These are phyloP conservation scores for Farysia itapuensis DNA, from an alignment of 1,284 basidiomycete genomes.

Conservation along the genomic window DNA sequence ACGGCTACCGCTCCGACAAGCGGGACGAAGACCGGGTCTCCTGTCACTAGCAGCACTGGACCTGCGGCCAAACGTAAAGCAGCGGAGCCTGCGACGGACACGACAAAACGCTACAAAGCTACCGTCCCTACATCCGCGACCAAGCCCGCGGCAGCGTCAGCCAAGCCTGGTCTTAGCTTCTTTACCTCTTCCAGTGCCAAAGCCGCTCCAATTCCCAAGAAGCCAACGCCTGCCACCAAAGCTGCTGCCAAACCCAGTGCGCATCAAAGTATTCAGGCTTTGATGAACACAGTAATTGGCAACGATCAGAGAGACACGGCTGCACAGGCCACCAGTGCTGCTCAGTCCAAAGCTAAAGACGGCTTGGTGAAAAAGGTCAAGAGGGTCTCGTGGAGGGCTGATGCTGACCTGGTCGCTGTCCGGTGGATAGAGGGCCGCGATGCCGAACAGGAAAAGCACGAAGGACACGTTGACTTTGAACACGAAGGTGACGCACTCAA, in stretches of 20 bases:
- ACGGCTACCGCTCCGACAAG: neutral
- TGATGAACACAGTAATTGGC: neutral
- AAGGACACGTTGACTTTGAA: slow-evolving; percentile 11
- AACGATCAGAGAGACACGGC: neutral
- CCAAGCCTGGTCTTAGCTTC: neutral
- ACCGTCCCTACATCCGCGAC: neutral
- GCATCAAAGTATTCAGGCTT: too few species aligned
- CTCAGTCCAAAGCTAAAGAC: neutral
- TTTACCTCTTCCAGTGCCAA: neutral
- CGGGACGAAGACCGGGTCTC: neutral
- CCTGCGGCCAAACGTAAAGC: slow-evolving; percentile 15
- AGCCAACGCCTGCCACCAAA: neutral
- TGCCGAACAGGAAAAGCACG: slow-evolving; percentile 6
- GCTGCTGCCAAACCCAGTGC: too few species aligned
- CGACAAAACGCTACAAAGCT: slow-evolving; percentile 16
- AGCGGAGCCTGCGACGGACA: slow-evolving; percentile 1
- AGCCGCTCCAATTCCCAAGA: neutral
- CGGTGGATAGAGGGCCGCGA: slow-evolving; percentile 40
- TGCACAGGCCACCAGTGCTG: neutral
- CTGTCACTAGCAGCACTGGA: neutral
- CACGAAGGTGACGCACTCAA: slow-evolving; percentile 43
- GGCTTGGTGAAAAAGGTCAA: slow-evolving; percentile 34
- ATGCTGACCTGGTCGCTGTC: slow-evolving; percentile 37
- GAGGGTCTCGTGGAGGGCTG: slow-evolving; percentile 39
- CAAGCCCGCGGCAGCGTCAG: slow-evolving; percentile 3